Percentiles rank a stretch among this genome's conserved stretches.
Evolutionary conservation across 352 stramenopile species (phyloP).

Genomic region (Phytopythium helicoides): DNA sequence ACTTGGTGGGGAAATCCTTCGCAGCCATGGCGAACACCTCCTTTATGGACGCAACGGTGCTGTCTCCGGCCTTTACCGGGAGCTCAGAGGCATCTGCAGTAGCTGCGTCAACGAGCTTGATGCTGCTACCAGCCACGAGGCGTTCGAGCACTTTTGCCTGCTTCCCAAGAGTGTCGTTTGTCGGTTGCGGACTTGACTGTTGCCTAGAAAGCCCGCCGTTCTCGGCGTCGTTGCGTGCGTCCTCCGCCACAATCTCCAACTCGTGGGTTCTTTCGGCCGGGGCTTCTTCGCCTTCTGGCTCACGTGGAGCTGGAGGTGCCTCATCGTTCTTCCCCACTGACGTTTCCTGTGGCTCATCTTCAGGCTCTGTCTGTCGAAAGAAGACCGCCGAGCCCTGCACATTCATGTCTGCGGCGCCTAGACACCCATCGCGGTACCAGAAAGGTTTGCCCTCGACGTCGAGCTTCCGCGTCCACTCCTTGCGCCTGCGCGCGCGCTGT

Average conservation of each 20-base stretch:
- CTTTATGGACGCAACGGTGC: slow-evolving; percentile 12
- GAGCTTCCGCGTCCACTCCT: slow-evolving; percentile 40
- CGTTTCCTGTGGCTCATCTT: no score
- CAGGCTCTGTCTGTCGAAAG: slow-evolving; percentile 7
- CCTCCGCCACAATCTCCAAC: not conserved
- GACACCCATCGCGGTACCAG: slow-evolving; percentile 27
- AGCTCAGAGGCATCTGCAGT: slow-evolving; percentile 7
- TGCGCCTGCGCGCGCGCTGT: slow-evolving; percentile 15
- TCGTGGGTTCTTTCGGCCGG: no score
- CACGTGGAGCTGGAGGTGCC: no score
- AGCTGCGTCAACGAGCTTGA: not conserved
- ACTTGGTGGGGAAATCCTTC: slow-evolving; percentile 29
- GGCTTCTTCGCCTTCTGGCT: no score
- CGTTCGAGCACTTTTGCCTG: not conserved
- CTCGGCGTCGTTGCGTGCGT: not conserved
- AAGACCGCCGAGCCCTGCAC: slow-evolving; percentile 16
- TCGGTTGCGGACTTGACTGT: not conserved
- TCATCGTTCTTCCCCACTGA: no score
- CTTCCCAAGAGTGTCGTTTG: not conserved
- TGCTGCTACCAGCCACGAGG: not conserved
- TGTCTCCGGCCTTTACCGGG: slow-evolving; percentile 13
- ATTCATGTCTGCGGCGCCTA: slow-evolving; percentile 12
- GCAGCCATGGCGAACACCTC: no score
- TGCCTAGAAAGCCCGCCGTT: not conserved
- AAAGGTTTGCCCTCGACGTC: slow-evolving; percentile 31